These are phyloP conservation scores for Arctium minus DNA, from an alignment of 129 eudicot genomes.

Conservation along the genomic window DNA sequence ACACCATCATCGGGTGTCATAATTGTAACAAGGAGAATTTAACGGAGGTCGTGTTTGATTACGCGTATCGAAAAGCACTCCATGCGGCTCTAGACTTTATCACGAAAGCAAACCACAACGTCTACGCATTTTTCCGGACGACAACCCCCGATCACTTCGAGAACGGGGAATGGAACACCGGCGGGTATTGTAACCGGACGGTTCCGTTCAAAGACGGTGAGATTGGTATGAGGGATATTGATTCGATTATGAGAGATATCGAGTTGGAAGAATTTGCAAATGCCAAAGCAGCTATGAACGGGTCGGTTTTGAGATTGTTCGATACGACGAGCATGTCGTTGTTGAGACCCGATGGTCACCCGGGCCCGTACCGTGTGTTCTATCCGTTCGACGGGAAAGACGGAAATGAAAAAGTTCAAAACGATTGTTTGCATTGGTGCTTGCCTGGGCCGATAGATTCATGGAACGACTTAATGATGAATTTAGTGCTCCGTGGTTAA, in stretches of 20 bases:
- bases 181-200: slow-evolving; percentile 66
- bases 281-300: not conserved
- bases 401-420: slow-evolving; percentile 46
- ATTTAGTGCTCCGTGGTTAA: slow-evolving; percentile 37
- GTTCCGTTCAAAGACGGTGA: slow-evolving; percentile 59
- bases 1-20: slow-evolving; percentile 62
- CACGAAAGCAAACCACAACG: slow-evolving; percentile 33
- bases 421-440: slow-evolving; percentile 95
- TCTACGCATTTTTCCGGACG: slow-evolving; percentile 44
- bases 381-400: slow-evolving; percentile 57
- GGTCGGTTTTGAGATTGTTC: slow-evolving; percentile 45
- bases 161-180: slow-evolving; percentile 78
- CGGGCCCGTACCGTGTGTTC: slow-evolving; percentile 61
- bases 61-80: slow-evolving; percentile 54
- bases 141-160: slow-evolving; percentile 81
- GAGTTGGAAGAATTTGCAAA: slow-evolving; percentile 64
- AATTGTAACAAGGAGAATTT: slow-evolving; percentile 47
- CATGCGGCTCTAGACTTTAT: slow-evolving; percentile 38
- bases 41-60: slow-evolving; percentile 40
- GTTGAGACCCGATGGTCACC: slow-evolving; percentile 89
- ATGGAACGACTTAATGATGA: slow-evolving; percentile 77
- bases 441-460: slow-evolving; percentile 89
- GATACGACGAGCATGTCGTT: slow-evolving; percentile 62
- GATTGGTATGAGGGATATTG: slow-evolving; percentile 34
- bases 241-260: slow-evolving; percentile 46